Evolutionary conservation across 805 yeast genomes (phyloP).

Genomic region (Candida stauntonica): DNA sequence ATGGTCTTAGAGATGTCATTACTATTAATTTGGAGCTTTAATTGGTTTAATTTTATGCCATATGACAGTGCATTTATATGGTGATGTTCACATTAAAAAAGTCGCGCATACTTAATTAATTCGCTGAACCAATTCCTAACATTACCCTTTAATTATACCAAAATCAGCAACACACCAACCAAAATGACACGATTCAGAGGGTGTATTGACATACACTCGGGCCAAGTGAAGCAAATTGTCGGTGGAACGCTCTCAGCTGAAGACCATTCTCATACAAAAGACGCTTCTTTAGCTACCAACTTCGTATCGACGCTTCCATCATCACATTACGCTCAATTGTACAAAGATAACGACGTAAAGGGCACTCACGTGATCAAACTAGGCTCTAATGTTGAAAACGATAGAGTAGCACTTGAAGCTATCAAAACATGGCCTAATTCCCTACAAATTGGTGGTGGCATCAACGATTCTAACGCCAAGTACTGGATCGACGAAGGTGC

Average conservation of each 20-base stretch:
- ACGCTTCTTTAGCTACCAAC: conserved; percentile 52
- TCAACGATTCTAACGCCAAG: conserved; percentile 65
- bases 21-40: neutral
- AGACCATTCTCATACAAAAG: conserved; percentile 35
- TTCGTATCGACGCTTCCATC: conserved; percentile 76
- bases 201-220: conserved; percentile 92
- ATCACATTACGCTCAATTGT: conserved; percentile 68
- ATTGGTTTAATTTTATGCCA: too few species aligned
- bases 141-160: too few species aligned
- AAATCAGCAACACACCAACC: neutral
- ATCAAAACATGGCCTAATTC: conserved; percentile 64
- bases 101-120: too few species aligned
- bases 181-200: conserved; percentile 85
- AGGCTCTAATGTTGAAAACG: conserved; percentile 73
- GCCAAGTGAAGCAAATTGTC: conserved; percentile 94
- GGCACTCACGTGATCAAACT: conserved; percentile 95
- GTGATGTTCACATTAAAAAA: too few species aligned
- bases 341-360: conserved; percentile 47
- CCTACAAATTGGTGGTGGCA: conserved; percentile 93
- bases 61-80: too few species aligned
- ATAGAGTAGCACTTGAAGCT: conserved; percentile 77
- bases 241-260: conserved; percentile 79
- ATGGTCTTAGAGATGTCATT: conserved; percentile 89
- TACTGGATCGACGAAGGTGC: conserved; percentile 80
- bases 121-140: too few species aligned